Evolutionary conservation across 495 filamentous ascomycete species (phyloP).

Genomic region (Aspergillus indologenus): DNA sequence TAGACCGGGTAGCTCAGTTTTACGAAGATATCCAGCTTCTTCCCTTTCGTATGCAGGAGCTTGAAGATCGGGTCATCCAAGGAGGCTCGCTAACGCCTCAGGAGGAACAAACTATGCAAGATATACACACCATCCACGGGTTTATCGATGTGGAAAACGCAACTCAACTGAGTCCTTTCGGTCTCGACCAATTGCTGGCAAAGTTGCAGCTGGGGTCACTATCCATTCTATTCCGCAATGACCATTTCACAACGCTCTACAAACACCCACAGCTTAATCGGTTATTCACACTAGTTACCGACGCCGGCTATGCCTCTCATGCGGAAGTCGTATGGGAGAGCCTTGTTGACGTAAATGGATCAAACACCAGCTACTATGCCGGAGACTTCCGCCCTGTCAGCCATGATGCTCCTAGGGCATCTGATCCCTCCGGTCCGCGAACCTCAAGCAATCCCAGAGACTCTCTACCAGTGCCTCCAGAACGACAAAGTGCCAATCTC

Average conservation of each 20-base stretch:
- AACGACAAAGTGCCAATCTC: constrained; percentile 16
- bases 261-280: constrained; percentile 68
- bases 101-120: constrained; percentile 73
- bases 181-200: constrained; percentile 66
- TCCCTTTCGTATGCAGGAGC: constrained; percentile 80
- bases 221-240: constrained; percentile 91
- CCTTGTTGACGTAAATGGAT: constrained; percentile 83
- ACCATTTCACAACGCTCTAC: constrained; percentile 93
- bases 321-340: constrained; percentile 96
- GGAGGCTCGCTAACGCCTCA: constrained; percentile 46
- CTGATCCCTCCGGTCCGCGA: constrained; percentile 26
- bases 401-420: constrained; percentile 32
- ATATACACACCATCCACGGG: constrained; percentile 75
- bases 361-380: constrained; percentile 75
- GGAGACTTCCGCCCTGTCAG: constrained; percentile 89
- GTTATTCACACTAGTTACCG: constrained; percentile 81
- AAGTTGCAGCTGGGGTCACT: constrained; percentile 67
- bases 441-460: constrained; percentile 27
- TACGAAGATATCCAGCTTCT: constrained; percentile 91
- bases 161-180: constrained; percentile 82
- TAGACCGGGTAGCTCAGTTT: constrained; percentile 67
- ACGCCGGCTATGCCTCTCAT: constrained; percentile 82
- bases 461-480: constrained; percentile 3
- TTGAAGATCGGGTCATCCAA: constrained; percentile 71
- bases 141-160: constrained; percentile 70